Evolutionary conservation across 495 filamentous ascomycete genomes (phyloP), one percentile per base, ranked within the genome.

Genomic region (Penicillium angulare): DNA sequence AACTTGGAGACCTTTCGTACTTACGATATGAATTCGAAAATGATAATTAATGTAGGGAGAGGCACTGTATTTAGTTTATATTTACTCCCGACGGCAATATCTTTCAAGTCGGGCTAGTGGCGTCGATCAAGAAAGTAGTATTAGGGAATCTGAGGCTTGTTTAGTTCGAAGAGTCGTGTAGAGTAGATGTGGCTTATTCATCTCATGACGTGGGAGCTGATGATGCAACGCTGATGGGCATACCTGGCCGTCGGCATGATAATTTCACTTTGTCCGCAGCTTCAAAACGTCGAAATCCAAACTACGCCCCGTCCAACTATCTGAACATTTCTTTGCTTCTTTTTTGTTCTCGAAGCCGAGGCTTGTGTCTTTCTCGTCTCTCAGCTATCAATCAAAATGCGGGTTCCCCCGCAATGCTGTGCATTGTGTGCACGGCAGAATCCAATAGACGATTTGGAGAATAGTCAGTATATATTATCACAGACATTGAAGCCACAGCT

Each of bases 221-320:
- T 43, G 40, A 43, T 27, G 22, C 24, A 43, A 43, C 40, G n/a
- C 40, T 43, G 40, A 43, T 43, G 5, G n/a, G 40, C 27, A 43
- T 27, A 43, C 3, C 7, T 27, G 22, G 27, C 5, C 2, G 5
- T 1, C 21, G 40, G 24, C 40, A 43, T 43, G 13, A 22, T 8
- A 24, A 43, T 43, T 7, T 24, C 27, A n/a, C n/a, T n/a, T n/a
- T n/a, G n/a, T n/a, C n/a, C 17, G 40, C 7, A 43, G 24, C n/a
- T 8, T 43, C 27, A 12, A 24, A n/a, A n/a, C n/a, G 40, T 22
- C 40, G 15, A 22, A 24, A 43, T 43, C 21, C 2, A 5, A 6
- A 26, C 10, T 7, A 13, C 32, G 32, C 32, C 13, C 6, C 32
- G n/a, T 34, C n/a, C n/a, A n/a, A n/a, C n/a, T n/a, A n/a, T n/a